phyloP scores from a whole-genome alignment of 2,329 filamentous ascomycete species.

The Zymoseptoria brevis region DNA sequence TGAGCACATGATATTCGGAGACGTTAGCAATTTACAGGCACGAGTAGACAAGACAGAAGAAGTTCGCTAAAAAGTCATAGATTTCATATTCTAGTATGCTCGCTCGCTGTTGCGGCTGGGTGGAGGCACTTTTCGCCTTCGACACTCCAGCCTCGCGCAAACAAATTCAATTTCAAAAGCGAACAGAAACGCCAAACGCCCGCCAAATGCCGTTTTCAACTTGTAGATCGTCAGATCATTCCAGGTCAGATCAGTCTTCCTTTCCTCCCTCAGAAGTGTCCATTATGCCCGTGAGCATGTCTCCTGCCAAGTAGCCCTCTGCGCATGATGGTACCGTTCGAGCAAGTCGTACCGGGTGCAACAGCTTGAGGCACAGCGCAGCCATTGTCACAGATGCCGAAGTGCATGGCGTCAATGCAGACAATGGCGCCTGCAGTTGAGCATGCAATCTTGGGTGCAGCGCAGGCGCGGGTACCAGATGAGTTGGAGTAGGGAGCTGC shows the following conservation, averaged over 20 bases:
- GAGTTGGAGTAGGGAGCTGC: background rate
- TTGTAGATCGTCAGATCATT: too few relatives aligned
- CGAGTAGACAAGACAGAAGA: background rate
- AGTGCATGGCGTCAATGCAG: constrained; percentile 35
- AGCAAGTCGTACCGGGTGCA: constrained; percentile 38
- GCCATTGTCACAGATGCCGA: constrained; percentile 39
- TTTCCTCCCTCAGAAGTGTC: background rate
- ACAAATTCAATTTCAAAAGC: background rate
- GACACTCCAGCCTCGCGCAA: background rate
- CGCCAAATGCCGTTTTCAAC: too few relatives aligned
- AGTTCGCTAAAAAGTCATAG: background rate
- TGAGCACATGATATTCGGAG: too few relatives aligned
- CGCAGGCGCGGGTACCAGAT: background rate
- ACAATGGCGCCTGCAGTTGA: constrained; percentile 30
- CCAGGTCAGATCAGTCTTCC: background rate
- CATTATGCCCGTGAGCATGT: background rate
- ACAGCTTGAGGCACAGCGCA: constrained; percentile 34
- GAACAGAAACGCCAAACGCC: background rate
- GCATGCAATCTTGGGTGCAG: constrained; percentile 21
- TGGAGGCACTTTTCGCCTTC: background rate
- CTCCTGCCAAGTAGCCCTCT: background rate
- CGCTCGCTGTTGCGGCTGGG: background rate
- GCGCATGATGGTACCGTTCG: constrained; percentile 32
- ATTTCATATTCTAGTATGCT: background rate
- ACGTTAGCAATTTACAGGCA: too few relatives aligned